Evolutionary conservation across 805 yeast species (phyloP).

Genomic region (Candida andamanensis): DNA sequence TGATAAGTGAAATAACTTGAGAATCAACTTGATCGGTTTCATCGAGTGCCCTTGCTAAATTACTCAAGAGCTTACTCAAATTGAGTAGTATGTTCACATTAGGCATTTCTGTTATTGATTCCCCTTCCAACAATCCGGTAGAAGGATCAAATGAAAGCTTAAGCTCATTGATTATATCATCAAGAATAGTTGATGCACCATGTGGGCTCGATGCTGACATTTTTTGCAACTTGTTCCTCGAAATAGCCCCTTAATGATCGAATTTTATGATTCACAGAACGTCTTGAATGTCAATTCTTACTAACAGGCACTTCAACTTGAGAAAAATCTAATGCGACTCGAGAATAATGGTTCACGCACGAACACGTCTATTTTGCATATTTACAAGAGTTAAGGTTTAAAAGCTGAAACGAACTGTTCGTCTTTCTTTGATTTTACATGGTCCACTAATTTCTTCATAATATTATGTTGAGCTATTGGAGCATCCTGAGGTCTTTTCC

Average conservation of each 20-base stretch:
- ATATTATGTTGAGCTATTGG: conserved; percentile 43
- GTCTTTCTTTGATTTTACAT: conserved; percentile 29
- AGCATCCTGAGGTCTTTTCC: conserved; percentile 68
- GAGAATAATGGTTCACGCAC: too few relatives aligned
- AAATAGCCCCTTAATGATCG: not conserved
- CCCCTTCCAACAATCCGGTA: conserved; percentile 60
- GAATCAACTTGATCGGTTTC: conserved; percentile 27
- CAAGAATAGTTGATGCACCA: conserved; percentile 40
- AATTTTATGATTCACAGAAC: not conserved
- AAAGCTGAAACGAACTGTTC: conserved; percentile 25
- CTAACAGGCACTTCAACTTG: not conserved
- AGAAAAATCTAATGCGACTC: too few relatives aligned
- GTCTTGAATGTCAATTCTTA: too few relatives aligned
- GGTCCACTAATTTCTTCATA: conserved; percentile 26
- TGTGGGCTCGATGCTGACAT: conserved; percentile 10
- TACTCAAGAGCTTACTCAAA: conserved; percentile 38
- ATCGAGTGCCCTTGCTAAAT: conserved; percentile 34
- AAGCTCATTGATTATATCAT: conserved; percentile 48
- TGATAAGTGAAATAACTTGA: conserved; percentile 6
- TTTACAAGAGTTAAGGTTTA: conserved; percentile 9
- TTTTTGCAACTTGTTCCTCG: too few relatives aligned
- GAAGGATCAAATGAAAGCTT: conserved; percentile 53
- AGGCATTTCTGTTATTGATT: conserved; percentile 38
- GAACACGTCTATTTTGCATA: too few relatives aligned
- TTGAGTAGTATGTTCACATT: conserved; percentile 41